Evolutionary conservation across 2,329 filamentous ascomycete genomes (phyloP), one percentile per base, ranked within the genome.

Genomic region (Claviceps sp.): DNA sequence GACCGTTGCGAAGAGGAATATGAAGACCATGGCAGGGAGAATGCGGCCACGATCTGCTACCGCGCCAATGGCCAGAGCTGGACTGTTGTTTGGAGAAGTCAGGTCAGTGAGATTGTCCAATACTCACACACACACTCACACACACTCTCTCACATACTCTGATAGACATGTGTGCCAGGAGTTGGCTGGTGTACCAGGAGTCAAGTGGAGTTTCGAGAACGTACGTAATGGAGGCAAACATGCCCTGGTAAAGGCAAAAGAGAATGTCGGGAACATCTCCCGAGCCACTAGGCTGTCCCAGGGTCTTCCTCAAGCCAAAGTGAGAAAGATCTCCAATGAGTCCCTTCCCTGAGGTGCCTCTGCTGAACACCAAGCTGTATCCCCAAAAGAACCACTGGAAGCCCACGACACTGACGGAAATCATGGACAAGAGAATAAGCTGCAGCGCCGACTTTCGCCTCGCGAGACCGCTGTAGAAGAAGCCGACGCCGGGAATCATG

Each of bases 331-430:
- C 79, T 46, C 89, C 89, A 55, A 95, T 84, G 72, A 82, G 95
- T 57, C 75, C 75, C 59, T 84, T 85, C 53, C 87, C 87, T 22
- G 80, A 14, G 14, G 48, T 50, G n/a, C 48, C 80, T 68, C 89
- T 87, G 6, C 87, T 89, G 69, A 94, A 95, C 56, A 87, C 78
- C 50, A 95, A 73, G 11, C 86, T 91, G 68, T 91, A 95, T 47
- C 89, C 89, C 89, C 89, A 95, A 74, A 95, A 91, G 74, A 94
- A 95, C 89, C 89, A 95, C 65, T 95, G 88, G 70, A 95, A 94
- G 48, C 82, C 84, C 55, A 89, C 81, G 57, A 94, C 81, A 11
- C 81, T 86, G 4, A 85, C 80, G 16, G 87, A 84, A 72, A 95
- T 84, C 72, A 95, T 79, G 14, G 87, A 87, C 4, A 95, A 77